Percentiles rank a stretch among this genome's conserved stretches.
Evolutionary conservation across 2,329 filamentous ascomycete genomes (phyloP).

Genomic region (Amesomyces nigricolor): DNA sequence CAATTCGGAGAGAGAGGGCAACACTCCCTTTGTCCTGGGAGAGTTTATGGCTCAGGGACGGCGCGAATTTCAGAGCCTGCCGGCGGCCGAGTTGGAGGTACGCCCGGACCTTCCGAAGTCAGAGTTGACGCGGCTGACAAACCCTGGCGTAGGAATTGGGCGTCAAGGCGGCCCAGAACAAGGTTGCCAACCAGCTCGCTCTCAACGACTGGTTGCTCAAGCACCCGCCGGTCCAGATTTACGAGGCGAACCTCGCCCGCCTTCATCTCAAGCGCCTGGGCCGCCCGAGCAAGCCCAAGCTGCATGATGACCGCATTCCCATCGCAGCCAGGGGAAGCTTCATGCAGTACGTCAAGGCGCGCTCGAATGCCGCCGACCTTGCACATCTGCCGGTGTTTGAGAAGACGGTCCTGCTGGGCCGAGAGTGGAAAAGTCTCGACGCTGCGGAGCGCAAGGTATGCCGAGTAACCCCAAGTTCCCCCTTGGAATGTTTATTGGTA

Average conservation of each 20-base stretch:
- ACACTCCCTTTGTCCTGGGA: neutral
- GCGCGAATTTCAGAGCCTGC: constrained; percentile 37
- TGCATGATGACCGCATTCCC: constrained; percentile 46
- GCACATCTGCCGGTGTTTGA: neutral
- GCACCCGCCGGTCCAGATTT: constrained; percentile 37
- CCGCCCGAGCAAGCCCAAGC: constrained; percentile 21
- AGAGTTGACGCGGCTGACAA: neutral
- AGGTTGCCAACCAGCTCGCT: constrained; percentile 34
- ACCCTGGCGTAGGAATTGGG: constrained; percentile 33
- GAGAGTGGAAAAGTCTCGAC: constrained; percentile 41
- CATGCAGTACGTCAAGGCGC: constrained; percentile 35
- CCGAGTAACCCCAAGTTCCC: neutral
- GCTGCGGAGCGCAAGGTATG: constrained; percentile 39
- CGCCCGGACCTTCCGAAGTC: constrained; percentile 18
- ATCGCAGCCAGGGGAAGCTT: constrained; percentile 34
- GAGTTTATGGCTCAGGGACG: constrained; percentile 20
- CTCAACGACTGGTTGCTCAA: constrained; percentile 46
- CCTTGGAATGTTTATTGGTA: neutral
- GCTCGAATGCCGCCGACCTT: constrained; percentile 32
- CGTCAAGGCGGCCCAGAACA: constrained; percentile 36
- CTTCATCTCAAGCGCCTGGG: constrained; percentile 33
- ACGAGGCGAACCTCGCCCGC: constrained; percentile 45
- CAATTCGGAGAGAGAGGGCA: neutral
- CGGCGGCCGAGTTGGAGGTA: constrained; percentile 41
- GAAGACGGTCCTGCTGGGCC: constrained; percentile 18